Conservation (phyloP, 345 rosid species). For the Sonneratia caseolaris region DNA sequence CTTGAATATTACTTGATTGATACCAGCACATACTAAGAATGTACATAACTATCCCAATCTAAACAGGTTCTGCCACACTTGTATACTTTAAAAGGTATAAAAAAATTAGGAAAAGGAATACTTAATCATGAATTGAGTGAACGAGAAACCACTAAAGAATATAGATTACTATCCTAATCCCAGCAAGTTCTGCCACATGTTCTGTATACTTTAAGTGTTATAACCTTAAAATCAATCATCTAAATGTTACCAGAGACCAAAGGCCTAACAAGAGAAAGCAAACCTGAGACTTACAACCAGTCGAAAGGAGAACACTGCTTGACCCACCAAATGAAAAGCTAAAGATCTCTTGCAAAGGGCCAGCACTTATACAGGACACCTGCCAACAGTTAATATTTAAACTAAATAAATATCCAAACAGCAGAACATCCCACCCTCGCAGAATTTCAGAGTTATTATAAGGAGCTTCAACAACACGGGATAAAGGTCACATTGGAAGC, state of each 20-base stretch:
- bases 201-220: background rate
- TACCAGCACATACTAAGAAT: background rate
- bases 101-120: too few relatives aligned
- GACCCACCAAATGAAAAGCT: conserved; percentile 80
- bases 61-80: too few relatives aligned
- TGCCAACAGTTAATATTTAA: conserved; percentile 9
- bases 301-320: conserved; percentile 61
- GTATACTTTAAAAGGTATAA: too few relatives aligned
- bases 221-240: background rate
- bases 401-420: background rate
- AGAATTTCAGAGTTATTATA: background rate
- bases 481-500: background rate
- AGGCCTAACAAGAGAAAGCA: conserved; percentile 4
- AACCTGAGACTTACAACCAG: conserved; percentile 85
- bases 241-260: background rate
- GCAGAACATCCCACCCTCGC: background rate
- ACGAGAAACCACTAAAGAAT: background rate
- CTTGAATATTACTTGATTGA: too few relatives aligned
- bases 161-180: background rate
- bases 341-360: conserved; percentile 51
- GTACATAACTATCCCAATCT: background rate
- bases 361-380: conserved; percentile 52
- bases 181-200: background rate
- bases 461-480: background rate
- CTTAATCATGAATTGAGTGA: too few relatives aligned